phyloP scores from a whole-genome alignment of 352 stramenopile species.

The Phytophthora hibernalis region DNA sequence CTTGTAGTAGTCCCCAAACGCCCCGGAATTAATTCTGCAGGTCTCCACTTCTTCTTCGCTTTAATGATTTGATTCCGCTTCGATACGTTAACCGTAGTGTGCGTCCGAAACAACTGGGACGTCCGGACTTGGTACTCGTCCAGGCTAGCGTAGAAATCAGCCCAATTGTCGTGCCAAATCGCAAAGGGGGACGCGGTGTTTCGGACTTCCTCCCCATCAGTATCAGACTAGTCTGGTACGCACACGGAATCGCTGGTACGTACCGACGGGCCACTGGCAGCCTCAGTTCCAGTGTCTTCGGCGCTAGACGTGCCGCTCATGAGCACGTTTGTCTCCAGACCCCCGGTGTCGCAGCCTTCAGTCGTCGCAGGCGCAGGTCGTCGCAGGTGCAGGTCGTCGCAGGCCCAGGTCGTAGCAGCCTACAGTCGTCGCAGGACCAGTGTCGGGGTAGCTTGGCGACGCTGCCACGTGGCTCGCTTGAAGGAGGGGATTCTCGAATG shows the following conservation, averaged over 20 bases:
- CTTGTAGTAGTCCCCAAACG: slow-evolving; percentile 11
- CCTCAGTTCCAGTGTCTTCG: too few relatives aligned
- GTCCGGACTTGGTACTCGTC: background rate
- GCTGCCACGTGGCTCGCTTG: too few relatives aligned
- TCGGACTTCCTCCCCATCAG: background rate
- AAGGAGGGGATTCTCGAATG: too few relatives aligned
- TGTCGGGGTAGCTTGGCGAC: too few relatives aligned
- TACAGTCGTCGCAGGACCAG: too few relatives aligned
- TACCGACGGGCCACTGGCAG: too few relatives aligned
- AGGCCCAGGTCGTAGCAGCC: too few relatives aligned
- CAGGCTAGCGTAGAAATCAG: background rate
- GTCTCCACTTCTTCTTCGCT: slow-evolving; percentile 12
- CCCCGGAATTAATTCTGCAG: background rate
- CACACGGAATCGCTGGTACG: background rate
- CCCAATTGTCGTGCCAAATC: slow-evolving; percentile 8
- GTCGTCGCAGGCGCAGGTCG: too few relatives aligned
- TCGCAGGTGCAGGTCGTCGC: too few relatives aligned
- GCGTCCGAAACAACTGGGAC: slow-evolving; percentile 3
- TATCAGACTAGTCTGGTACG: slow-evolving; percentile 3
- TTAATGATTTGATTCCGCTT: background rate
- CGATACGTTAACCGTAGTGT: background rate
- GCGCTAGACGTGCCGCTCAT: too few relatives aligned
- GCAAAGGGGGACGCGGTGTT: background rate
- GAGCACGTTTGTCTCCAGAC: too few relatives aligned
- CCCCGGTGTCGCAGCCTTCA: too few relatives aligned